Conservation (phyloP, 2,329 filamentous ascomycete genomes). For the Colletotrichum zoysiae region DNA sequence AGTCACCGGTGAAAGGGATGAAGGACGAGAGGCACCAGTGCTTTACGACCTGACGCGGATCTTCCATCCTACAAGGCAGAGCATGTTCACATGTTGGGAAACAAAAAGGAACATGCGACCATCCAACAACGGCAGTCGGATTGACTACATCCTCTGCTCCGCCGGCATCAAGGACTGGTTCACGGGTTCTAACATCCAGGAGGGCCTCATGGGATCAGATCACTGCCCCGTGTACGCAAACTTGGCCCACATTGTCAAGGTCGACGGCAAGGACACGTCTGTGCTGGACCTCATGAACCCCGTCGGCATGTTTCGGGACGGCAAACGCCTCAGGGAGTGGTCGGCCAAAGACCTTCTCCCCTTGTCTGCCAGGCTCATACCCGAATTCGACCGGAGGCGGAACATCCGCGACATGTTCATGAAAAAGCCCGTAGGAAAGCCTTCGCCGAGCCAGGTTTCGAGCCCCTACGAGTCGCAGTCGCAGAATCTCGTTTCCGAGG, state of each 20-base stretch:
- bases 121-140: conserved; percentile 91
- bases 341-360: conserved; percentile 75
- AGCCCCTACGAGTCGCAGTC: background rate
- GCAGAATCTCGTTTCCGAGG: background rate
- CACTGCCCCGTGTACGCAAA: conserved; percentile 93
- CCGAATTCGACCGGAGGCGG: conserved; percentile 86
- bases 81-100: conserved; percentile 99
- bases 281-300: conserved; percentile 85
- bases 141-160: conserved; percentile 93
- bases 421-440: conserved; percentile 60
- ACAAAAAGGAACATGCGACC: conserved; percentile 95
- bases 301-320: conserved; percentile 75
- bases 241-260: conserved; percentile 72
- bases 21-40: conserved; percentile 76
- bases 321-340: conserved; percentile 76
- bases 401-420: conserved; percentile 96
- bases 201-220: conserved; percentile 93
- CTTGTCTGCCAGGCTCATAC: conserved; percentile 84
- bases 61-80: conserved; percentile 82
- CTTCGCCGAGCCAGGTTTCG: conserved; percentile 37
- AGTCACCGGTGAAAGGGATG: conserved; percentile 75
- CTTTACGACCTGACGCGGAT: conserved; percentile 87
- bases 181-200: conserved; percentile 85
- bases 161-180: conserved; percentile 85
- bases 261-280: conserved; percentile 62